These are phyloP conservation scores for Vigna unguiculata DNA, from an alignment of 306 rosid species.

Conservation along the genomic window DNA sequence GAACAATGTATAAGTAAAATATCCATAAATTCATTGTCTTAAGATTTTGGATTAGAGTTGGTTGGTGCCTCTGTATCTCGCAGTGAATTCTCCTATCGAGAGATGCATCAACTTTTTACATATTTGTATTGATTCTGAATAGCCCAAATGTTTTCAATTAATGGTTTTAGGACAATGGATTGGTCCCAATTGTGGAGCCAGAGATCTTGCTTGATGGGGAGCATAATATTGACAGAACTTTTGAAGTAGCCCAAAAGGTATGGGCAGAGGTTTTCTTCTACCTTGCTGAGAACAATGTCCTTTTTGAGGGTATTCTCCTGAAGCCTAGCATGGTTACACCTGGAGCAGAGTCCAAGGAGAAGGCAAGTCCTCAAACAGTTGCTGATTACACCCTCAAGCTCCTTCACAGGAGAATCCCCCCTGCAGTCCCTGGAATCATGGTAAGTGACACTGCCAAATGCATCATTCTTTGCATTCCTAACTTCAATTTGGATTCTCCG, in stretches of 20 bases:
- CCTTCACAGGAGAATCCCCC: constrained; percentile 80
- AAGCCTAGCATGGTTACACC: constrained; percentile 99
- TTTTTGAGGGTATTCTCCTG: constrained; percentile 87
- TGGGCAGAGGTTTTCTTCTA: constrained; percentile 97
- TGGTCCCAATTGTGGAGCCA: constrained; percentile 88
- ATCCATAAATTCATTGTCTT: too few relatives aligned
- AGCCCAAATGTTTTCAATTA: not conserved
- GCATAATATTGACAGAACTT: constrained; percentile 75
- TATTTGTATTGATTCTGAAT: not conserved
- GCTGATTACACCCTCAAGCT: constrained; percentile 85
- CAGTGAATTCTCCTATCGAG: too few relatives aligned
- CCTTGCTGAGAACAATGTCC: constrained; percentile 85
- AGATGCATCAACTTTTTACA: too few relatives aligned
- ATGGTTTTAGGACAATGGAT: constrained; percentile 45
- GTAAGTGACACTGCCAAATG: constrained; percentile 50
- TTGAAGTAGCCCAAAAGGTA: constrained; percentile 78
- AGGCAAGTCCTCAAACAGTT: constrained; percentile 69
- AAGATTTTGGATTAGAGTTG: too few relatives aligned
- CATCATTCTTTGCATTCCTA: not conserved
- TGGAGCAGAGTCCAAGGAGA: constrained; percentile 83
- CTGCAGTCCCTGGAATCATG: constrained; percentile 95
- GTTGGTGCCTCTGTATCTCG: too few relatives aligned
- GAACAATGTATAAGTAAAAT: too few relatives aligned
- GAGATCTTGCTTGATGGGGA: constrained; percentile 95
- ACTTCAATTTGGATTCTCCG: too few relatives aligned